Percentiles rank a stretch among this genome's conserved stretches.
Conservation (phyloP, 805 yeast species). For the Suhomyces emberorum region DNA sequence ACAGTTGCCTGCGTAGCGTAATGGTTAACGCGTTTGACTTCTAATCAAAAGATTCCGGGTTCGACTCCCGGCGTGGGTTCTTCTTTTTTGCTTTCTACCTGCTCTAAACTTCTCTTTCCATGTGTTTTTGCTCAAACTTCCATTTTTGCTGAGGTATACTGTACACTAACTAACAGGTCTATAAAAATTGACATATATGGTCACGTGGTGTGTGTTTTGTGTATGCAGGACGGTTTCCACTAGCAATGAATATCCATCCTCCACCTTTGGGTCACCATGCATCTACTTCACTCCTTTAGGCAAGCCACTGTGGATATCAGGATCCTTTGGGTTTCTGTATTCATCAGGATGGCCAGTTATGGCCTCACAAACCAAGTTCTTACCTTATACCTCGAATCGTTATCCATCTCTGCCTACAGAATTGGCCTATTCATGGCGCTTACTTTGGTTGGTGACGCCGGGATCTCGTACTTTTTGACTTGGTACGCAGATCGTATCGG, state of each 20-base stretch:
- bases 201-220: no score
- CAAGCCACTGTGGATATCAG: slow-evolving; percentile 52
- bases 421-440: slow-evolving; percentile 82
- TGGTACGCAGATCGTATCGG: slow-evolving; percentile 77
- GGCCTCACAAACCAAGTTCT: slow-evolving; percentile 79
- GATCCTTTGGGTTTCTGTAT: slow-evolving; percentile 65
- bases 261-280: no score
- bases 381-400: slow-evolving; percentile 57
- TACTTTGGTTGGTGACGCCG: slow-evolving; percentile 76
- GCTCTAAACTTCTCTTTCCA: no score
- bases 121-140: neutral
- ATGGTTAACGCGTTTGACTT: slow-evolving; percentile 68
- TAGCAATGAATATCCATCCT: no score
- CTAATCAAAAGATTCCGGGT: slow-evolving; percentile 65
- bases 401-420: slow-evolving; percentile 51
- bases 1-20: slow-evolving; percentile 63
- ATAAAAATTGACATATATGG: no score
- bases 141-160: no score
- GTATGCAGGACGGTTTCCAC: no score
- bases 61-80: slow-evolving; percentile 54
- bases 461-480: slow-evolving; percentile 65
- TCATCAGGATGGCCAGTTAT: slow-evolving; percentile 67
- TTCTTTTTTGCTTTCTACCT: no score
- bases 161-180: no score
- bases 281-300: slow-evolving; percentile 30